phyloP scores from a whole-genome alignment of 805 yeast genomes.

The Teunomyces lycoperdinae region DNA sequence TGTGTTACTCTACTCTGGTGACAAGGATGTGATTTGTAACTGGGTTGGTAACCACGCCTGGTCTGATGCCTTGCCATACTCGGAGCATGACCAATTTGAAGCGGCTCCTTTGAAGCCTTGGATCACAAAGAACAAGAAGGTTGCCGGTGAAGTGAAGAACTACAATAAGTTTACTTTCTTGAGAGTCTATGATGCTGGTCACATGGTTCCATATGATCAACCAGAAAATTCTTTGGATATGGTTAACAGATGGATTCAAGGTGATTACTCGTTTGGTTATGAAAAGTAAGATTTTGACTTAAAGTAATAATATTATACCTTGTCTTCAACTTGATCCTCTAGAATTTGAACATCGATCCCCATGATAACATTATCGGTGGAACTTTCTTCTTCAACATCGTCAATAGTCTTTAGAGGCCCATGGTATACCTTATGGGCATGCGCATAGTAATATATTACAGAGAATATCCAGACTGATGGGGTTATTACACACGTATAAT shows the following conservation, averaged over 20 bases:
- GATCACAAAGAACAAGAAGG: constrained; percentile 14
- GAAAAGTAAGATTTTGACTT: not conserved
- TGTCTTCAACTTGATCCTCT: not conserved
- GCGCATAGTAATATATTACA: constrained; percentile 46
- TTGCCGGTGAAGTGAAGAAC: constrained; percentile 74
- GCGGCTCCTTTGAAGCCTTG: constrained; percentile 16
- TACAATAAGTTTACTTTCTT: constrained; percentile 72
- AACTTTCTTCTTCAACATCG: not conserved
- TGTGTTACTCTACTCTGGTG: constrained; percentile 44
- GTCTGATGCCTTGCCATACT: constrained; percentile 25
- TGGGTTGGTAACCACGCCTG: constrained; percentile 45
- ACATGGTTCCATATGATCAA: constrained; percentile 93
- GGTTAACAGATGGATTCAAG: constrained; percentile 82
- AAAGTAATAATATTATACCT: not conserved
- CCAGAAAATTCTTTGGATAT: constrained; percentile 74
- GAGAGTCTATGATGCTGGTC: constrained; percentile 88
- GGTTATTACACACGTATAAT: constrained; percentile 65
- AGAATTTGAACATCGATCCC: constrained; percentile 1
- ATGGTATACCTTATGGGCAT: constrained; percentile 52
- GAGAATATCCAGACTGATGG: constrained; percentile 61
- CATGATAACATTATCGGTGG: not conserved
- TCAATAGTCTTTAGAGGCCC: constrained; percentile 43
- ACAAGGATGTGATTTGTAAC: constrained; percentile 45
- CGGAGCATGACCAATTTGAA: constrained; percentile 16
- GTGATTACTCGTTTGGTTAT: constrained; percentile 43